Percentiles rank a stretch among this genome's conserved stretches.
Conservation (phyloP, 371 early-diverging fungal genomes). For the Haplosporangium sp. region DNA sequence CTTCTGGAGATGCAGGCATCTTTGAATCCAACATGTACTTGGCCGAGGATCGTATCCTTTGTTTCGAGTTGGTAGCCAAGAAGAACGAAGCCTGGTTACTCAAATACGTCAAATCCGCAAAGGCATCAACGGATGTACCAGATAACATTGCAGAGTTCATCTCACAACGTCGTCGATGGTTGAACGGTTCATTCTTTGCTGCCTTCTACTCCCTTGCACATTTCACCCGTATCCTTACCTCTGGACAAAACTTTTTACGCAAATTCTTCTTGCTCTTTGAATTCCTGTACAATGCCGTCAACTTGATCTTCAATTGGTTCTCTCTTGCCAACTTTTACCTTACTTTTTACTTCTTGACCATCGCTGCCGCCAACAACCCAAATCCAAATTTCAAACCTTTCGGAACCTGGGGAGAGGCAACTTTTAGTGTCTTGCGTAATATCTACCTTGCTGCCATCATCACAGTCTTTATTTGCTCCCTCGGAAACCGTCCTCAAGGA, state of each 20-base stretch:
- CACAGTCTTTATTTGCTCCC: constrained; percentile 75
- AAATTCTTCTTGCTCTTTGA: constrained; percentile 80
- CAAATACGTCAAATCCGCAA: constrained; percentile 74
- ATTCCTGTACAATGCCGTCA: constrained; percentile 77
- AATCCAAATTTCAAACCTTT: constrained; percentile 44
- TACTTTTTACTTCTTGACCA: constrained; percentile 37
- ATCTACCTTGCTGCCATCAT: constrained; percentile 75
- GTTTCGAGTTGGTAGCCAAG: constrained; percentile 81
- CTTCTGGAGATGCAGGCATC: constrained; percentile 58
- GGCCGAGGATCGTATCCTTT: constrained; percentile 81
- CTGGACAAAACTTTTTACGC: constrained; percentile 74
- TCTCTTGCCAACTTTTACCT: constrained; percentile 60
- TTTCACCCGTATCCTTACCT: constrained; percentile 79
- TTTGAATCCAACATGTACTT: constrained; percentile 83
- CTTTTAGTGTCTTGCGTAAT: constrained; percentile 66
- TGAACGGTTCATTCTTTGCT: constrained; percentile 82
- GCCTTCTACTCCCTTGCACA: constrained; percentile 71
- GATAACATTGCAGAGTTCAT: constrained; percentile 74
- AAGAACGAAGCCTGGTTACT: constrained; percentile 72
- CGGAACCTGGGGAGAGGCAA: constrained; percentile 58
- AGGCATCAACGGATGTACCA: constrained; percentile 80
- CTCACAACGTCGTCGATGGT: constrained; percentile 78
- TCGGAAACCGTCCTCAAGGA: constrained; percentile 86
- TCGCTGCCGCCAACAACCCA: constrained; percentile 56
- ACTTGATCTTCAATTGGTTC: constrained; percentile 84